Evolutionary conservation across 352 stramenopile species (phyloP), one percentile per base, ranked within the genome.

Genomic region (Globisporangium polare): DNA sequence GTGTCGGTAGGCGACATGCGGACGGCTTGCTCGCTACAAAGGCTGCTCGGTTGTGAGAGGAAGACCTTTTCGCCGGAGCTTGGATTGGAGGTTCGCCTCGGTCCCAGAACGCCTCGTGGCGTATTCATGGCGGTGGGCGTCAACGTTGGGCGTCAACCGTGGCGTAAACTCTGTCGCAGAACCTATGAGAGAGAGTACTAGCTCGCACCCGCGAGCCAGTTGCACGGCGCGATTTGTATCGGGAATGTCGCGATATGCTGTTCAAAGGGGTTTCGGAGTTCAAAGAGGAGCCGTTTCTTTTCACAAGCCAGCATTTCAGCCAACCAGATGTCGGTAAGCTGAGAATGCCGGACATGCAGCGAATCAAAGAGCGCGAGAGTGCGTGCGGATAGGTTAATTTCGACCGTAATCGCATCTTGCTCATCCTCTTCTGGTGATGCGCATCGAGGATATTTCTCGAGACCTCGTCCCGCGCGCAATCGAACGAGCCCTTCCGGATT

Each of bases 111-210:
- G 8, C 33, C n/a, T 39, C 33, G 9, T 58, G 53, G 41, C 53
- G 41, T 27, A 27, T 27, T 37, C 18, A 10, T 12, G 7, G 22
- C 5, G 20, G 6, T 18, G 33, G 53, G 53, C 53, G 53, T 58
- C 39, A 58, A 39, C 45, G 26, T 15, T 15, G 33, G 33, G 33
- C 33, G 33, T 39, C 33, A 39, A 39, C 49, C 10, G 17, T 20
- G 53, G 13, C 53, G 53, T 58, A 58, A 58, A 58, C 53, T 13
- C n/a, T 47, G 33, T 27, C 22, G 2, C 18, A 45, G 9, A 50
- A 15, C 53, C 53, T 27, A 24, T 17, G 2, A 1, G 50, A 58
- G 2, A 58, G 53, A 37, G 50, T 58, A 22, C 18, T 10, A 17
- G 13, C 5, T 35, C 17, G 5, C 33, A 1, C 22, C 7, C 3